Conservation (phyloP, 2,329 filamentous ascomycete genomes). For the Epichloe coenophiala region DNA sequence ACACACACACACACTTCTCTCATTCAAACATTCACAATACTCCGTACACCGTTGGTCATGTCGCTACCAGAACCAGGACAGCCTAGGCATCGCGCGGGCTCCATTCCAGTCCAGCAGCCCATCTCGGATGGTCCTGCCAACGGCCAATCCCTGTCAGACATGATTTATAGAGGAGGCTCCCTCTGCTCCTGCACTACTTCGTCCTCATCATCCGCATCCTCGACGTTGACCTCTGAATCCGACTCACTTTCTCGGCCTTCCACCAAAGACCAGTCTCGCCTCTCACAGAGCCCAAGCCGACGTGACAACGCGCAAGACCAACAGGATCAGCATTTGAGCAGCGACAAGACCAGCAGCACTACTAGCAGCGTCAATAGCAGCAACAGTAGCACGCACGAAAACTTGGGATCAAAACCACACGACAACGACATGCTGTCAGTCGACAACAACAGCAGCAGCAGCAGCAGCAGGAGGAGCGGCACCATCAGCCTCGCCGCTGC, state of each 20-base stretch:
- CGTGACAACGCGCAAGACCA: neutral
- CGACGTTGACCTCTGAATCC: neutral
- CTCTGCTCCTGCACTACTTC: conserved; percentile 6
- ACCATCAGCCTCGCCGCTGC: conserved; percentile 10
- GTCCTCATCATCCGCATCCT: neutral
- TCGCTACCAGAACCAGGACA: conserved; percentile 7
- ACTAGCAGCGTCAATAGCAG: conserved; percentile 1
- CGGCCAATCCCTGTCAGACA: neutral
- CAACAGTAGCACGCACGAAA: neutral
- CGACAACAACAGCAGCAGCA: conserved; percentile 8
- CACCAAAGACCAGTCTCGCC: neutral
- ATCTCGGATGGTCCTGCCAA: neutral
- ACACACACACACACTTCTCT: neutral
- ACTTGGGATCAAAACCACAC: neutral
- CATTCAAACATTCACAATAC: neutral
- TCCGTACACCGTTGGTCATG: conserved; percentile 6
- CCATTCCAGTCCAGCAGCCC: conserved; percentile 9
- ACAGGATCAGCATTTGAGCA: conserved; percentile 3
- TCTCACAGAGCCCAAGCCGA: neutral
- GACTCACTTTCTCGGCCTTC: conserved; percentile 3
- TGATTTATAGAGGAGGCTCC: conserved; percentile 11
- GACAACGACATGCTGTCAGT: conserved; percentile 17
- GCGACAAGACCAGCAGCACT: neutral
- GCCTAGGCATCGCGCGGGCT: conserved; percentile 5
- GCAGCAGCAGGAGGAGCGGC: conserved; percentile 5